These are phyloP conservation scores for Talaromyces liani DNA, from an alignment of 495 filamentous ascomycete species.

Conservation along the genomic window DNA sequence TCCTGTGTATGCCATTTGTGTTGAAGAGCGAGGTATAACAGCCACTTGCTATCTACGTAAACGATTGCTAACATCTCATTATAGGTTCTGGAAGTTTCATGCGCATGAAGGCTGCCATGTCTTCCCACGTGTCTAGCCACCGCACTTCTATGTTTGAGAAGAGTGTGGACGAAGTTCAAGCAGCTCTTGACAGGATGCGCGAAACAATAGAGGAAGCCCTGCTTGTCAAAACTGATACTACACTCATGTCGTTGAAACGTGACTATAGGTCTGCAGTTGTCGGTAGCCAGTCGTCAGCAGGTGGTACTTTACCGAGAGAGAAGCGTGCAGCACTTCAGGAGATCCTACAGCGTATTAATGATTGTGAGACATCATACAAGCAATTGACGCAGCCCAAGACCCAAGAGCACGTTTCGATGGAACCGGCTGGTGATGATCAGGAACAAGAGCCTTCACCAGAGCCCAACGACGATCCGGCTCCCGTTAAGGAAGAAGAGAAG, in stretches of 20 bases:
- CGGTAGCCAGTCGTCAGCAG: neutral
- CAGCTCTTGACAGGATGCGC: neutral
- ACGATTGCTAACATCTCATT: neutral
- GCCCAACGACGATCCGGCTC: neutral
- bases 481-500: neutral
- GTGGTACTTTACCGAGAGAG: neutral
- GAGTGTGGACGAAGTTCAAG: conserved; percentile 2
- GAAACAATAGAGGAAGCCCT: neutral
- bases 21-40: conserved; percentile 6
- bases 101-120: conserved; percentile 8
- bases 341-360: neutral
- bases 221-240: neutral
- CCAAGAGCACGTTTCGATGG: conserved; percentile 1
- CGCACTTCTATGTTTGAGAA: conserved; percentile 3
- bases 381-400: neutral
- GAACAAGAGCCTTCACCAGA: neutral
- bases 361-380: neutral
- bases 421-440: conserved; percentile 4
- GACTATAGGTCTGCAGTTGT: conserved; percentile 3
- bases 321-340: neutral
- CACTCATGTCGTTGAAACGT: conserved; percentile 1
- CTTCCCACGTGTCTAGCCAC: neutral
- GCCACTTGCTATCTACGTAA: neutral
- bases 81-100: conserved; percentile 6
- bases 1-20: conserved; percentile 9